Conservation (phyloP, 169 alveolate genomes). For the Eimeria brunetti region DNA sequence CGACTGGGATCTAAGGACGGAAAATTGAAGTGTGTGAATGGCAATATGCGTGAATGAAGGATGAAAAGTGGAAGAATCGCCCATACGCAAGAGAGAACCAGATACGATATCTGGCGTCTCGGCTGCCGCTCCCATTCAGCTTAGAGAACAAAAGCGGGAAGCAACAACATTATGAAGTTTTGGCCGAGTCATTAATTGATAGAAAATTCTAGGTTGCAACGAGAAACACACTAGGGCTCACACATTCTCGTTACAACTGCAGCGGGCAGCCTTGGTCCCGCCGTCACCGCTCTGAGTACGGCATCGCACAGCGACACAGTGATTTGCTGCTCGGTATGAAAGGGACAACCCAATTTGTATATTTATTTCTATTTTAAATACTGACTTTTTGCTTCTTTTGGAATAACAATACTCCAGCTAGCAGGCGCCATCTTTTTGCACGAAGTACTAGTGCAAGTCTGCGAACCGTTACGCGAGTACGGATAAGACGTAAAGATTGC, state of each 20-base stretch:
- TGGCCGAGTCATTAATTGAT: background rate
- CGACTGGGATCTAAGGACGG: background rate
- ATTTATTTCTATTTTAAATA: background rate
- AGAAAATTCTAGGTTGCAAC: background rate
- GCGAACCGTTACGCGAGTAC: background rate
- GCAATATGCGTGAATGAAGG: background rate
- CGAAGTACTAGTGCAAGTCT: background rate
- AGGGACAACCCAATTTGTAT: background rate
- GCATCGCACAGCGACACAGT: slow-evolving; percentile 9
- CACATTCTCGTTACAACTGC: background rate
- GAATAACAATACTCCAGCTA: background rate
- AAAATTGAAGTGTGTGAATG: background rate
- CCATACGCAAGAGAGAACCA: background rate
- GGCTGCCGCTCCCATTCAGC: slow-evolving; percentile 1
- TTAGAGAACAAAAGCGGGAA: background rate
- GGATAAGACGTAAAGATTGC: background rate
- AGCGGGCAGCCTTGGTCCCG: background rate
- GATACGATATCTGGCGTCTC: background rate
- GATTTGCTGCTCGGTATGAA: background rate
- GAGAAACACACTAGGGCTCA: background rate
- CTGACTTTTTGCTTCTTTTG: background rate
- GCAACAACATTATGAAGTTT: background rate
- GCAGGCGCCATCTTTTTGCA: background rate
- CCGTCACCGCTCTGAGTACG: background rate
- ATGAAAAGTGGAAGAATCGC: slow-evolving; percentile 3